These are phyloP conservation scores for Syncephalastrum racemosum DNA, from an alignment of 371 early-diverging fungal species.

Conservation along the genomic window DNA sequence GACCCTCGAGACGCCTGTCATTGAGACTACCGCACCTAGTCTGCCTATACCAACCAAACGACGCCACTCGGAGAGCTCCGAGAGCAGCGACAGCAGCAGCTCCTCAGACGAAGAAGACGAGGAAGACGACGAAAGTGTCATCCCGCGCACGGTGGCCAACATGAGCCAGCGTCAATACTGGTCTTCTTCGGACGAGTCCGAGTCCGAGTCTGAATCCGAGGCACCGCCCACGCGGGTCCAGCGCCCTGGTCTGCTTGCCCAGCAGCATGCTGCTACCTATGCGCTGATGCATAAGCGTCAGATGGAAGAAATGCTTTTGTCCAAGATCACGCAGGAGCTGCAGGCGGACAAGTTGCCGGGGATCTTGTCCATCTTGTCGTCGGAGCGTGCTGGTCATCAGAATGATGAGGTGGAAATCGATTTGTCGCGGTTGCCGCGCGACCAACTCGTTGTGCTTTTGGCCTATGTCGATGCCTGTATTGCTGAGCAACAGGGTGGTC, in stretches of 20 bases:
- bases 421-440: slow-evolving; percentile 46
- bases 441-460: slow-evolving; percentile 39
- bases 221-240: slow-evolving; percentile 3
- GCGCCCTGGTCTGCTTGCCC: slow-evolving; percentile 17
- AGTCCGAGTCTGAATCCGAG: slow-evolving; percentile 35
- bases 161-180: slow-evolving; percentile 33
- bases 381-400: slow-evolving; percentile 25
- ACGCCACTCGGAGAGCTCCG: slow-evolving; percentile 2
- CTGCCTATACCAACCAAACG: slow-evolving; percentile 3
- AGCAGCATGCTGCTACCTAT: slow-evolving; percentile 14
- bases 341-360: slow-evolving; percentile 47
- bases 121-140: slow-evolving; percentile 17
- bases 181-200: slow-evolving; percentile 36
- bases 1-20: slow-evolving; percentile 5
- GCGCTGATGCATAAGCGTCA: slow-evolving; percentile 48
- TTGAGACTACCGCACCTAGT: not conserved
- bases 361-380: slow-evolving; percentile 42
- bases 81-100: slow-evolving; percentile 7
- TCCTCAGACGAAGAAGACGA: slow-evolving; percentile 23
- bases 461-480: slow-evolving; percentile 54
- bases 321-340: slow-evolving; percentile 44
- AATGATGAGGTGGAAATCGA: slow-evolving; percentile 50
- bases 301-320: slow-evolving; percentile 44
- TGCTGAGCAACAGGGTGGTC: slow-evolving; percentile 47
- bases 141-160: slow-evolving; percentile 43